A percentile compares a stretch with the other conserved stretches of the same genome.
Evolutionary conservation across 371 early-diverging fungal genomes (phyloP).

Genomic region (Mucor saturninus): DNA sequence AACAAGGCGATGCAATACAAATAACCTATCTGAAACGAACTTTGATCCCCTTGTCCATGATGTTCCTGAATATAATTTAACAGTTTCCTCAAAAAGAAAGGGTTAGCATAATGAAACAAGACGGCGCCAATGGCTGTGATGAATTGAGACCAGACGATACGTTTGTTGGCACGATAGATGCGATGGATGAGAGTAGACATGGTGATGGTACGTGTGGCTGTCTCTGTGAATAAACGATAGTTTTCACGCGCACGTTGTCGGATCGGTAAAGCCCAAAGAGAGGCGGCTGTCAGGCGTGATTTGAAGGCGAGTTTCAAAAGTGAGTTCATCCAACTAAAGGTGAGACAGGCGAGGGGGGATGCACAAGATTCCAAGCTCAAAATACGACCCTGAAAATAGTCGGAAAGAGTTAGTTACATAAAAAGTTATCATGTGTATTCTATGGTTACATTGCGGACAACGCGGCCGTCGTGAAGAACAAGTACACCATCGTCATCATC

Average conservation of each 20-base stretch:
- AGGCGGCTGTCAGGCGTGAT: constrained; percentile 57
- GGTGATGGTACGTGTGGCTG: neutral
- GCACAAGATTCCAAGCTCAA: constrained; percentile 67
- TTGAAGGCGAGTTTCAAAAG: constrained; percentile 67
- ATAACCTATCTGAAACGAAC: constrained; percentile 38
- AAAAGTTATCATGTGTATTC: neutral
- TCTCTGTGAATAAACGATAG: constrained; percentile 33
- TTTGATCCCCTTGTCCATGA: constrained; percentile 14
- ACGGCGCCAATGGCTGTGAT: constrained; percentile 58
- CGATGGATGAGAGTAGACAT: constrained; percentile 17
- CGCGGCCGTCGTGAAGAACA: constrained; percentile 49
- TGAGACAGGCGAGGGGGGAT: constrained; percentile 63
- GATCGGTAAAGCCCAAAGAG: constrained; percentile 73
- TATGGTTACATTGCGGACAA: constrained; percentile 45
- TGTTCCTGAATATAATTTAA: constrained; percentile 54
- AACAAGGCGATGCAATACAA: constrained; percentile 60
- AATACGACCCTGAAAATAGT: constrained; percentile 45
- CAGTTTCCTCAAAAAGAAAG: constrained; percentile 54
- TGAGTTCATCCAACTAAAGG: constrained; percentile 82
- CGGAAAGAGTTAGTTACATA: no score
- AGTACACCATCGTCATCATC: constrained; percentile 50
- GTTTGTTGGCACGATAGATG: constrained; percentile 41
- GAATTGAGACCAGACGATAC: constrained; percentile 47
- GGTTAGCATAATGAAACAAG: constrained; percentile 59
- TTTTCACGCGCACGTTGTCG: constrained; percentile 51